Evolutionary conservation across 352 stramenopile genomes (phyloP).

Genomic region (Blastocystis sp.): DNA sequence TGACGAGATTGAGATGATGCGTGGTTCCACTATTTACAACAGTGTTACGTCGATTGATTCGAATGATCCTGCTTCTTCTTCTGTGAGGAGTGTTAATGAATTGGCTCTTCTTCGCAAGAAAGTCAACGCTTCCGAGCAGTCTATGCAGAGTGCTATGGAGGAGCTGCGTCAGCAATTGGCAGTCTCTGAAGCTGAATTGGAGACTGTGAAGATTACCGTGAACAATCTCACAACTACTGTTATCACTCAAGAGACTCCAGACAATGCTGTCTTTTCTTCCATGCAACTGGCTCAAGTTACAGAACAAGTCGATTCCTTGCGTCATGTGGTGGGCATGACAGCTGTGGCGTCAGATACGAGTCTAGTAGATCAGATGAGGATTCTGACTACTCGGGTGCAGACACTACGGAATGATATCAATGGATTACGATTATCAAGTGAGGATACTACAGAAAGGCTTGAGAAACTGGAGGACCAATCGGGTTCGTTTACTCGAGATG

Average conservation of each 20-base stretch:
- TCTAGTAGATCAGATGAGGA: neutral
- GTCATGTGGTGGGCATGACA: neutral
- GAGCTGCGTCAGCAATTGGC: neutral
- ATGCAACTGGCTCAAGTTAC: neutral
- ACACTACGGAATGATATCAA: neutral
- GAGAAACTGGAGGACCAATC: conserved; percentile 2
- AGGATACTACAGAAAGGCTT: neutral
- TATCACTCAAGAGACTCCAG: neutral
- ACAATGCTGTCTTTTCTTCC: neutral
- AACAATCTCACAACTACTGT: neutral
- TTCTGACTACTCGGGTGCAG: neutral
- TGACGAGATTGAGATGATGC: neutral
- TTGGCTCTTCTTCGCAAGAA: neutral
- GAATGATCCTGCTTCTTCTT: neutral
- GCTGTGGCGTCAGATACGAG: neutral
- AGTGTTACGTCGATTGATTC: neutral
- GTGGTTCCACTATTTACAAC: neutral
- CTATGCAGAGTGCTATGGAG: neutral
- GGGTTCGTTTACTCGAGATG: neutral
- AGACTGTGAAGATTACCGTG: neutral
- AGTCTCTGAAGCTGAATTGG: neutral
- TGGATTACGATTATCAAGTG: neutral
- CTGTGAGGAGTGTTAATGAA: neutral
- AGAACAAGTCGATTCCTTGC: neutral
- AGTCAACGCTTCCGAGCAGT: neutral